A percentile compares a stretch with the other conserved stretches of the same genome.
Conservation (phyloP, 148 eudicot genomes). For the Vaccinium corymbosum region DNA sequence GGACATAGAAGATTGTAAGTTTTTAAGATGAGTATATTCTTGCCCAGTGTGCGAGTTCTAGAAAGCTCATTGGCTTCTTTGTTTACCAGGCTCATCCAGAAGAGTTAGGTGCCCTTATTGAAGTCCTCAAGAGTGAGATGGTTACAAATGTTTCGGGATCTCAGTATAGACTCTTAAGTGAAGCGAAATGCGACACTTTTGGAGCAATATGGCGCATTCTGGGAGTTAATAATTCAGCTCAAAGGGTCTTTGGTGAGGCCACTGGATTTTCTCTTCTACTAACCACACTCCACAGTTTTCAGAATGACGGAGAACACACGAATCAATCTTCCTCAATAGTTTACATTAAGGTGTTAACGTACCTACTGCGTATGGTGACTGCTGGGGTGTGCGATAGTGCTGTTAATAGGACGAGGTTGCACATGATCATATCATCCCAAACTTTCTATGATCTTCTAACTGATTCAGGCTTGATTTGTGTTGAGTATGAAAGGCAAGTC, state of each 20-base stretch:
- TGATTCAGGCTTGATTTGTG: constrained; percentile 83
- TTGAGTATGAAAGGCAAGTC: constrained; percentile 88
- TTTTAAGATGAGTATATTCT: neutral
- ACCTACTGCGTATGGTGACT: constrained; percentile 81
- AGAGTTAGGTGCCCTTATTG: constrained; percentile 82
- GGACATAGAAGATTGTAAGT: neutral
- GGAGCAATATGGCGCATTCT: constrained; percentile 94
- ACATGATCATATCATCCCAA: constrained; percentile 61
- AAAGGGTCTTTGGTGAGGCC: constrained; percentile 96
- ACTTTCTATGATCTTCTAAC: constrained; percentile 81
- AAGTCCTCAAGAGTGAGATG: constrained; percentile 90
- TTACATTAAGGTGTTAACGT: constrained; percentile 64
- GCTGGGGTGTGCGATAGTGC: constrained; percentile 78
- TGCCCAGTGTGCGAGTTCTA: neutral
- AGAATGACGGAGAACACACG: constrained; percentile 51
- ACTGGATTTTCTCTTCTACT: constrained; percentile 90
- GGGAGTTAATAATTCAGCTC: constrained; percentile 72
- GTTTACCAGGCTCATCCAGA: constrained; percentile 78
- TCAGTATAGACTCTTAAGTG: constrained; percentile 68
- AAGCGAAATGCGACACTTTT: constrained; percentile 90
- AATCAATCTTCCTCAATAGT: constrained; percentile 39
- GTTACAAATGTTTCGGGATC: constrained; percentile 77
- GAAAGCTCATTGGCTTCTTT: constrained; percentile 7
- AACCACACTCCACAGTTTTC: constrained; percentile 82
- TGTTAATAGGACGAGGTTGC: constrained; percentile 73